Conservation (phyloP, 495 filamentous ascomycete species). For the Penicillium nucicola region DNA sequence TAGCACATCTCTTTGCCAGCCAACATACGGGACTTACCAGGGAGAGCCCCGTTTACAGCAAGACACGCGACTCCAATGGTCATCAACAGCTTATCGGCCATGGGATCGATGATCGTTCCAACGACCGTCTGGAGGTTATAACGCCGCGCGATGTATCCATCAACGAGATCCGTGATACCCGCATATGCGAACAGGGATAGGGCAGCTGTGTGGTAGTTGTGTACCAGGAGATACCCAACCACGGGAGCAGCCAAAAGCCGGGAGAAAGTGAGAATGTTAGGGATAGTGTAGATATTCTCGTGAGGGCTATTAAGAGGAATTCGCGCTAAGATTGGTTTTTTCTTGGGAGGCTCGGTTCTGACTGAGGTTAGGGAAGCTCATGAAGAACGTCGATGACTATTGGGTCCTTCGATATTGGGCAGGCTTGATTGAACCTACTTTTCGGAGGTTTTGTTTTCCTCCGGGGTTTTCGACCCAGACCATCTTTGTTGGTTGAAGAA, state of each 20-base stretch:
- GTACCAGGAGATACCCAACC: slow-evolving; percentile 85
- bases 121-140: slow-evolving; percentile 92
- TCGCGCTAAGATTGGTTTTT: slow-evolving; percentile 43
- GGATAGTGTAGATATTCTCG: slow-evolving; percentile 95
- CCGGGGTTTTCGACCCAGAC: slow-evolving; percentile 22
- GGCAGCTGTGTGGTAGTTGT: slow-evolving; percentile 73
- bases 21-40: slow-evolving; percentile 50
- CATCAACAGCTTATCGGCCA: slow-evolving; percentile 96
- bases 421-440: slow-evolving; percentile 14
- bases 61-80: slow-evolving; percentile 81
- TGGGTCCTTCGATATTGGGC: background rate
- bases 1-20: background rate
- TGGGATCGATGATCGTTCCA: slow-evolving; percentile 93
- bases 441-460: slow-evolving; percentile 12
- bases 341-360: slow-evolving; percentile 18
- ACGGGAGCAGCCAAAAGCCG: slow-evolving; percentile 79
- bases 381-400: background rate
- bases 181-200: slow-evolving; percentile 88
- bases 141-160: slow-evolving; percentile 85
- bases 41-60: slow-evolving; percentile 75
- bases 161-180: slow-evolving; percentile 84
- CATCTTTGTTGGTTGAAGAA: slow-evolving; percentile 19
- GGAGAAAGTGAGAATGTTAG: slow-evolving; percentile 87
- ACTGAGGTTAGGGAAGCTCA: background rate
- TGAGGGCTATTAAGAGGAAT: slow-evolving; percentile 50